Conservation (phyloP, 495 filamentous ascomycete species). For the Hyaloscypha hepaticicola region DNA sequence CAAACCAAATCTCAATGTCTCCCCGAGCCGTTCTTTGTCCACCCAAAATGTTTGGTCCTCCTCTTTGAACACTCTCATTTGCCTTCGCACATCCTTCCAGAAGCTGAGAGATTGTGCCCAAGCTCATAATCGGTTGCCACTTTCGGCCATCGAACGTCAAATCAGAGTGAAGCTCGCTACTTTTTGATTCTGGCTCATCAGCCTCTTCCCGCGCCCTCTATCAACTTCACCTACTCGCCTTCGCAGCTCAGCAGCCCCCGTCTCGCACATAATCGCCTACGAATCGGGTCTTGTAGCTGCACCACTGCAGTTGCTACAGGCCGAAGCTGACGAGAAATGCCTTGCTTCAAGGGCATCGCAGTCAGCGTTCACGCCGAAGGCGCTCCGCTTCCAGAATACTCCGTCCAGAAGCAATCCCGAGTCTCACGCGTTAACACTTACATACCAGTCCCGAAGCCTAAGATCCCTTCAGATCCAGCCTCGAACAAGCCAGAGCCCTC, state of each 20-base stretch:
- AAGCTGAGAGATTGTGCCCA: not conserved
- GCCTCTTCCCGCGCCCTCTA: conserved; percentile 10
- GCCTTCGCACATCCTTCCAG: not conserved
- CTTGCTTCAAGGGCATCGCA: conserved; percentile 96
- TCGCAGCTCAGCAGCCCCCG: conserved; percentile 11
- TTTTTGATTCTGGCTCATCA: conserved; percentile 4
- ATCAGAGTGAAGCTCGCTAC: conserved; percentile 6
- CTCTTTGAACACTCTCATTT: not conserved
- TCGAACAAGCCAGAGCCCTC: conserved; percentile 80
- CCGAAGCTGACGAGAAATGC: conserved; percentile 54
- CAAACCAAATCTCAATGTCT: not conserved
- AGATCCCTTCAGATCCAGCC: conserved; percentile 63
- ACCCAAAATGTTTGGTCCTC: not conserved
- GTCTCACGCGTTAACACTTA: conserved; percentile 92
- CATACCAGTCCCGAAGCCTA: conserved; percentile 89
- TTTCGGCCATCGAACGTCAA: not conserved
- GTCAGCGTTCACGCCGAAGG: conserved; percentile 93
- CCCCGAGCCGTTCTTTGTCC: not conserved
- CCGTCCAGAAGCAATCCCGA: conserved; percentile 89
- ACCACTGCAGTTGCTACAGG: conserved; percentile 28
- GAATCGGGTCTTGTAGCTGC: conserved; percentile 9
- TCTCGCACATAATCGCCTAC: conserved; percentile 8
- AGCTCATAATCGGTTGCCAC: not conserved
- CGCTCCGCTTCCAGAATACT: conserved; percentile 86
- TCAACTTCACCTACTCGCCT: not conserved